phyloP scores from a whole-genome alignment of 768 basidiomycete species.

The Trametes cubensis region DNA sequence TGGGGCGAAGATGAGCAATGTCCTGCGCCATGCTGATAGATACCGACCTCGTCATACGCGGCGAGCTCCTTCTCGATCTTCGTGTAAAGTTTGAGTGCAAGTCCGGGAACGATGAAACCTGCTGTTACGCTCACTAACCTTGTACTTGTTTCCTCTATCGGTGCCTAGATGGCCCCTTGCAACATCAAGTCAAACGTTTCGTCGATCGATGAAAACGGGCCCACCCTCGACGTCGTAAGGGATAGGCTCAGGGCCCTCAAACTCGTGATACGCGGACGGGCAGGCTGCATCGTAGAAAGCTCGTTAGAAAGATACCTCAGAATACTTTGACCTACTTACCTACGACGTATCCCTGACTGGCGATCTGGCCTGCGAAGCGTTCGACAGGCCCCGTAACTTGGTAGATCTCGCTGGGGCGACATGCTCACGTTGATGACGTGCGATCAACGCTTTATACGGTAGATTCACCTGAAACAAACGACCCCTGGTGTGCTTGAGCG shows the following conservation, averaged over 20 bases:
- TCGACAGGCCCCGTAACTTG: constrained; percentile 98
- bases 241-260: constrained; percentile 84
- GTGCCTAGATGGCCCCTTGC: constrained; percentile 52
- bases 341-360: constrained; percentile 82
- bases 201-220: neutral
- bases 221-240: constrained; percentile 85
- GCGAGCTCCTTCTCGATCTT: constrained; percentile 87
- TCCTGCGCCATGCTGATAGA: neutral
- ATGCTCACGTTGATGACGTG: neutral
- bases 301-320: neutral
- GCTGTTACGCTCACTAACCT: constrained; percentile 46
- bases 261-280: constrained; percentile 90
- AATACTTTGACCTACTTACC: constrained; percentile 46
- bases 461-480: constrained; percentile 71
- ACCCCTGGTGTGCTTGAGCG: constrained; percentile 67
- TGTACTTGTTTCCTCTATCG: constrained; percentile 91
- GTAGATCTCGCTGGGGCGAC: constrained; percentile 78
- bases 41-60: constrained; percentile 81
- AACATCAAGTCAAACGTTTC: neutral
- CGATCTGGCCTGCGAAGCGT: constrained; percentile 85
- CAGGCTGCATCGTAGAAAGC: constrained; percentile 52
- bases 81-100: neutral
- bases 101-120: neutral
- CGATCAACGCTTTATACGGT: too few relatives aligned
- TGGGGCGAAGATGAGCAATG: too few relatives aligned